Evolutionary conservation across 768 basidiomycete genomes (phyloP).

Genomic region (Mycena floridula): DNA sequence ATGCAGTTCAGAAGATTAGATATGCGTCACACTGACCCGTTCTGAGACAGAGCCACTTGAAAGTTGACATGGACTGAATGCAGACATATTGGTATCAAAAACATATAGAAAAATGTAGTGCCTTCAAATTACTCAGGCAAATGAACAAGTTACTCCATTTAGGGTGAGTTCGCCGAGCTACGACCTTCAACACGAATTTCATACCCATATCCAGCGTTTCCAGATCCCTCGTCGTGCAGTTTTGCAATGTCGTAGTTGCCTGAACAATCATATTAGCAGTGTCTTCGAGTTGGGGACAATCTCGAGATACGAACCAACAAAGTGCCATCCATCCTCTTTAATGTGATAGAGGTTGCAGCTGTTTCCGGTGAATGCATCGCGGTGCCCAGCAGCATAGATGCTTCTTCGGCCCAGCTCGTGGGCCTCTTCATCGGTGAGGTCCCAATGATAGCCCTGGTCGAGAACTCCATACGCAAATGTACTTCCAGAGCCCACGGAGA

Average conservation of each 20-base stretch:
- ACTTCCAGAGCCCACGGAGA: constrained; percentile 97
- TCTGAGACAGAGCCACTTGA: too few species aligned
- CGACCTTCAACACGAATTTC: constrained; percentile 59
- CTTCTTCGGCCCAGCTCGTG: constrained; percentile 90
- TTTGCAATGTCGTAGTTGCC: constrained; percentile 90
- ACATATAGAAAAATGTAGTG: too few species aligned
- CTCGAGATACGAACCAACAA: constrained; percentile 69
- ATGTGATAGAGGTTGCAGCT: constrained; percentile 95
- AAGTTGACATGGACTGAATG: too few species aligned
- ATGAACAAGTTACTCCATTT: too few species aligned
- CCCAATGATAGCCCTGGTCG: constrained; percentile 93
- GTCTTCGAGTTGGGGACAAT: not conserved
- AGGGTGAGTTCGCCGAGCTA: constrained; percentile 46
- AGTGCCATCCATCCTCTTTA: constrained; percentile 91
- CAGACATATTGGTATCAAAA: too few species aligned
- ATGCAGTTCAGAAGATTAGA: too few species aligned
- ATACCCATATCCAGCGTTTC: constrained; percentile 75
- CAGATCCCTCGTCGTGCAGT: constrained; percentile 88
- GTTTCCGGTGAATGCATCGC: constrained; percentile 95
- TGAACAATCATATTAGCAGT: constrained; percentile 24
- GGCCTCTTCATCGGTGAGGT: constrained; percentile 87
- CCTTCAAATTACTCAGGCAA: too few species aligned
- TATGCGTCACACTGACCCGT: too few species aligned
- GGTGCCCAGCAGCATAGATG: constrained; percentile 95
- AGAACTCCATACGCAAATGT: constrained; percentile 99